Evolutionary conservation across 1,284 basidiomycete genomes (phyloP).

Genomic region (Heterobasidion occidentale): DNA sequence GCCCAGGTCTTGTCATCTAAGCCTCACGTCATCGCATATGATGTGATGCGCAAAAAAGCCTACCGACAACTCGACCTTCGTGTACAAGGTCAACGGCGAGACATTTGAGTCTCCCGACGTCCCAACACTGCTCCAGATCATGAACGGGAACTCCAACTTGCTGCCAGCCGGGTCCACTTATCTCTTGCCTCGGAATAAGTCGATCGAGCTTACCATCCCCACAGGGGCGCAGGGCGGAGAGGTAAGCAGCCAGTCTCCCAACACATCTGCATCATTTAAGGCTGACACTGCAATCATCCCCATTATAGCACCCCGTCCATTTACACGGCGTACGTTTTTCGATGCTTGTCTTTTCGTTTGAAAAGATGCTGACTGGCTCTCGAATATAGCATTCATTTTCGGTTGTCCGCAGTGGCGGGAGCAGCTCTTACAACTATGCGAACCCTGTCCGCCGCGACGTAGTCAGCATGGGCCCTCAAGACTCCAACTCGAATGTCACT

Average conservation of each 20-base stretch:
- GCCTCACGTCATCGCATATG: neutral
- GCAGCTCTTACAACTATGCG: slow-evolving; percentile 22
- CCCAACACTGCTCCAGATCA: slow-evolving; percentile 28
- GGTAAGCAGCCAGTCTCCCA: slow-evolving; percentile 7
- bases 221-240: slow-evolving; percentile 17
- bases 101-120: slow-evolving; percentile 18
- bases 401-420: slow-evolving; percentile 21
- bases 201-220: slow-evolving; percentile 27
- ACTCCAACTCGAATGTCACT: slow-evolving; percentile 1
- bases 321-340: slow-evolving; percentile 25
- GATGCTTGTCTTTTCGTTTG: neutral
- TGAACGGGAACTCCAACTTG: slow-evolving; percentile 23
- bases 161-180: slow-evolving; percentile 23
- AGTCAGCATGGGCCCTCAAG: slow-evolving; percentile 18
- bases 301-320: slow-evolving; percentile 28
- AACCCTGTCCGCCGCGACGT: slow-evolving; percentile 24
- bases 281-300: neutral
- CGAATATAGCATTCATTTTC: neutral
- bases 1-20: neutral
- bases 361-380: neutral
- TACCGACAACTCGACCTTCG: neutral
- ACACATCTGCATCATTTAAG: neutral
- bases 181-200: slow-evolving; percentile 20
- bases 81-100: slow-evolving; percentile 18
- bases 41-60: neutral